Evolutionary conservation across 192 early-diverging fungal species (phyloP).

Genomic region (Podila clonocystis): DNA sequence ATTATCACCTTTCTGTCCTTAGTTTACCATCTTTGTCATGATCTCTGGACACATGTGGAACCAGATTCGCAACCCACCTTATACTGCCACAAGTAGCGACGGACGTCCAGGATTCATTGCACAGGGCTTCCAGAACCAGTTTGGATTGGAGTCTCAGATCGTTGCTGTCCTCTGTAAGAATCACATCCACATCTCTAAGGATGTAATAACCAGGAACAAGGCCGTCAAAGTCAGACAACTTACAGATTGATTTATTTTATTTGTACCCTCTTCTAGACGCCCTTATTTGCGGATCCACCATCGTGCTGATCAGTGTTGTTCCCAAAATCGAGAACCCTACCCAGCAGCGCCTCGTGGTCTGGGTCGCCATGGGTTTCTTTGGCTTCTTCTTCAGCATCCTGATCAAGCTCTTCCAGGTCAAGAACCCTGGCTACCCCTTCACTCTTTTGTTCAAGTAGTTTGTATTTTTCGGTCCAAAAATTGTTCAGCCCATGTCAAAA

Average conservation of each 20-base stretch:
- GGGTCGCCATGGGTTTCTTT: slow-evolving; percentile 69
- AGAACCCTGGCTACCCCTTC: slow-evolving; percentile 81
- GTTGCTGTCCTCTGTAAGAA: slow-evolving; percentile 78
- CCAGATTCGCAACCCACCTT: slow-evolving; percentile 80
- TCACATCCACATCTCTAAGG: background rate
- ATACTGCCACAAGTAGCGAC: slow-evolving; percentile 58
- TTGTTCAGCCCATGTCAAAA: too few species aligned
- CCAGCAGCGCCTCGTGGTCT: slow-evolving; percentile 67
- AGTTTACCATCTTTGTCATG: slow-evolving; percentile 74
- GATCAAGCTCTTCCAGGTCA: slow-evolving; percentile 72
- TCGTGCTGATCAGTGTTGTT: slow-evolving; percentile 63
- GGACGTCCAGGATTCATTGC: slow-evolving; percentile 70
- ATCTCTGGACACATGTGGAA: slow-evolving; percentile 90
- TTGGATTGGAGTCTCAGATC: slow-evolving; percentile 77
- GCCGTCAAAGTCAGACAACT: background rate
- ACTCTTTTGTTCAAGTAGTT: slow-evolving; percentile 55
- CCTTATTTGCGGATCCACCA: slow-evolving; percentile 59
- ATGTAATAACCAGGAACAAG: background rate
- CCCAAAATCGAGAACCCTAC: slow-evolving; percentile 62
- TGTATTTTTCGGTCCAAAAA: background rate
- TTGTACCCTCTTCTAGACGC: slow-evolving; percentile 61
- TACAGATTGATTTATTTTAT: background rate
- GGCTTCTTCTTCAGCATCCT: slow-evolving; percentile 72
- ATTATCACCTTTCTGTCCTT: background rate
- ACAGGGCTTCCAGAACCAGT: slow-evolving; percentile 73